Evolutionary conservation across 768 basidiomycete genomes (phyloP).

Genomic region (Lepiota venenata): DNA sequence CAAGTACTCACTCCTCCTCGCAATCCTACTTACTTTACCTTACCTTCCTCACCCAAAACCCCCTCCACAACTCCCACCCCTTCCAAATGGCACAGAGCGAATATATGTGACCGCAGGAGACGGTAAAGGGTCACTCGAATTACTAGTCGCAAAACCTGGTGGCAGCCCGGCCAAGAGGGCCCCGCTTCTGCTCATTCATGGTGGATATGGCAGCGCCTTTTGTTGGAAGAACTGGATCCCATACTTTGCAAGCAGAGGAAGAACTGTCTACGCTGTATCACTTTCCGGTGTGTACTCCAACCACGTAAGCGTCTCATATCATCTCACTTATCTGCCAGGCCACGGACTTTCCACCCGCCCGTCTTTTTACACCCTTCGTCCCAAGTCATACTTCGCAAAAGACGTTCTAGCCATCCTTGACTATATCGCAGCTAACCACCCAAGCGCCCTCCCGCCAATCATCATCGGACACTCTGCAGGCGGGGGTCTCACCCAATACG

Average conservation of each 20-base stretch:
- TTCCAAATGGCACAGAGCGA: conserved; percentile 4
- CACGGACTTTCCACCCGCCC: conserved; percentile 7
- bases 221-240: conserved; percentile 15
- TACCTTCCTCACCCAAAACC: not conserved
- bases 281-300: conserved; percentile 7
- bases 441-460: not conserved
- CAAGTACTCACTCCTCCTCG: not conserved
- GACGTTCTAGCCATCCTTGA: conserved; percentile 1
- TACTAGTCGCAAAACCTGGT: conserved; percentile 11
- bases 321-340: not conserved
- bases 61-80: not conserved
- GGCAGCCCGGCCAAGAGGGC: not conserved
- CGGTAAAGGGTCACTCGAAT: conserved; percentile 8
- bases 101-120: conserved; percentile 11
- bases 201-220: conserved; percentile 14
- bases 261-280: conserved; percentile 14
- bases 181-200: conserved; percentile 14
- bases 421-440: conserved; percentile 5
- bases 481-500: not conserved
- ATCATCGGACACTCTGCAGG: not conserved
- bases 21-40: not conserved
- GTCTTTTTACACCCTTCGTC: conserved; percentile 4
- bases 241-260: conserved; percentile 12
- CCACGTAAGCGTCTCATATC: not conserved
- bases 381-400: conserved; percentile 4